Conservation (phyloP, 495 filamentous ascomycete species). For the Annulohypoxylon bovei region DNA sequence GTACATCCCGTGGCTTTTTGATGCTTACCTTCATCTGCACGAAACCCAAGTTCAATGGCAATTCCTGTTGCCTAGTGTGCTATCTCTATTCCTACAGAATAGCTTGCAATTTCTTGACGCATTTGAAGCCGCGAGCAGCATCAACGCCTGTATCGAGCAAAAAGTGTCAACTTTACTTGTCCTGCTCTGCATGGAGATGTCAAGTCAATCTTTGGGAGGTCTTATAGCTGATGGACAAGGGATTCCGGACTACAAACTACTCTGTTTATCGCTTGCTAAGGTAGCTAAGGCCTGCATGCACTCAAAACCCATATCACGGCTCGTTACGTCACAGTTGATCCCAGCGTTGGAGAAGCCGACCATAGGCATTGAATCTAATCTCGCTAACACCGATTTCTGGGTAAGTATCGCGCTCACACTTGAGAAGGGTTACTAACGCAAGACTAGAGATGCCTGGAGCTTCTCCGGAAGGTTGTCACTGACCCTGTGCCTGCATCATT, state of each 20-base stretch:
- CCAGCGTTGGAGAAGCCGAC: conserved; percentile 40
- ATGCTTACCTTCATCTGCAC: conserved; percentile 47
- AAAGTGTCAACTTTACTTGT: conserved; percentile 48
- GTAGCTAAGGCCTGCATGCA: conserved; percentile 46
- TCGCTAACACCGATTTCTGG: conserved; percentile 46
- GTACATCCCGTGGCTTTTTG: conserved; percentile 50
- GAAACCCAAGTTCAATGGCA: conserved; percentile 42
- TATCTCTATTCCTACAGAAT: conserved; percentile 42
- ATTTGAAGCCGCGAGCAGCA: conserved; percentile 13
- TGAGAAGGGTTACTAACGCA: conserved; percentile 32
- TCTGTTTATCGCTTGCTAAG: conserved; percentile 46
- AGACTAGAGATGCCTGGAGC: conserved; percentile 45
- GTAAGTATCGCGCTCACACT: conserved; percentile 38
- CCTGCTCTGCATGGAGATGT: conserved; percentile 46
- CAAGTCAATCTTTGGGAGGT: conserved; percentile 20
- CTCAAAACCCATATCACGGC: conserved; percentile 46
- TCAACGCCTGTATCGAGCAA: conserved; percentile 40
- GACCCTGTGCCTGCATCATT: conserved; percentile 21
- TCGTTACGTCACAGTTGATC: conserved; percentile 48
- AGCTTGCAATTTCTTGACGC: conserved; percentile 40
- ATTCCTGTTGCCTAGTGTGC: conserved; percentile 28
- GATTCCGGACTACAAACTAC: conserved; percentile 22
- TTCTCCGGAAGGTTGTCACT: conserved; percentile 43
- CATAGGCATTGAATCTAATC: conserved; percentile 32
- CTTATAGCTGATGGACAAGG: conserved; percentile 5